Base-by-base conservation (phyloP, 2,329 filamentous ascomycete species). In the Phaeosphaeriaceae sp. region DNA sequence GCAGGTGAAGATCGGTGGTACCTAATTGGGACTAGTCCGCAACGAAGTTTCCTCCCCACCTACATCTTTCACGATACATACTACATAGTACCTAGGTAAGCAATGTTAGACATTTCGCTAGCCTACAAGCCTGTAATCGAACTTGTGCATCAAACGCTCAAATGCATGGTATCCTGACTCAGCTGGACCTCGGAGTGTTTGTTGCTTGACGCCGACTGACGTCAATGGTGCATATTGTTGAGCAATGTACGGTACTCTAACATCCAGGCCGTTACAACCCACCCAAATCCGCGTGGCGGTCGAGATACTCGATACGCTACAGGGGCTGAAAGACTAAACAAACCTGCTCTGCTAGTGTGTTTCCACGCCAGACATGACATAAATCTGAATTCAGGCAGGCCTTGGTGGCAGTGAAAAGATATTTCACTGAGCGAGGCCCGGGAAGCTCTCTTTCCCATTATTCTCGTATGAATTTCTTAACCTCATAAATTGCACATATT, bases 181-280 rank as follows among this genome's bases (percentile, higher is more conserved):
- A 26, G 23, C 11, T 26, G 23, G 23, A 11, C 23, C 23, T 2
- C 2, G 6, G 23, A 6, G 2, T 7, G 23, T 8, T 6, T 7
- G 23, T 8, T 26, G 23, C 30, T 29, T n/a, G 28, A 48, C 29
- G 50, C 53, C 42, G 30, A 45, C 40, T 66, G 56, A 68, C 65
- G 65, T 68, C 65, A 68, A 35, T 40, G 48, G 34, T 42, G 56
- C 48, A 51, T 44, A 44, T 54, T 65, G 61, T 63, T 66, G 64
- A 61, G 57, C 51, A 42, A 54, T 42, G 43, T 46, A 29, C 43
- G 44, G 45, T 20, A 45, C 48, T 47, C 41, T 30, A 16, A 28
- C 36, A 35, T 54, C 48, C 48, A 49, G 48, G 37, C 53, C 50
- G 34, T 52, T 45, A 32, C 37, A 34, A 46, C n/a, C 44, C 42